These are phyloP conservation scores for Exserohilum rostratum DNA, from an alignment of 2,329 filamentous ascomycete genomes.

Conservation along the genomic window DNA sequence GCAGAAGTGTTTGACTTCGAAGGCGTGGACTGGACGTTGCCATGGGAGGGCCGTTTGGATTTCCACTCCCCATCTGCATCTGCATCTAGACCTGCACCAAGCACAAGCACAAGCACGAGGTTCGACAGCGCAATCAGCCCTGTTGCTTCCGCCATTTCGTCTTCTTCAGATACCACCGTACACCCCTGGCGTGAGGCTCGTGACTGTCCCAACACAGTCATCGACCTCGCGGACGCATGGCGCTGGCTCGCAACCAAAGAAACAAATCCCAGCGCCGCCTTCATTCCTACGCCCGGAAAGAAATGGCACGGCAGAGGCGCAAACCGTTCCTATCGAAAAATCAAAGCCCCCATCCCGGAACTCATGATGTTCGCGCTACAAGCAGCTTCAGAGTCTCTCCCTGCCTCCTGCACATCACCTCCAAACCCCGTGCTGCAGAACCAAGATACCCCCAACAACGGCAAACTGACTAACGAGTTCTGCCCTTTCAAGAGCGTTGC, in stretches of 20 bases:
- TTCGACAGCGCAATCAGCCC: neutral
- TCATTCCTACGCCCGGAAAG: conserved; percentile 2
- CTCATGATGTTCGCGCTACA: conserved; percentile 14
- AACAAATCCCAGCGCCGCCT: neutral
- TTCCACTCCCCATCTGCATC: neutral
- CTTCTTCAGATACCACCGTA: no score
- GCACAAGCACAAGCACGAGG: no score
- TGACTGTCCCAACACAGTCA: conserved; percentile 21
- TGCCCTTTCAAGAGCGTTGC: conserved; percentile 24
- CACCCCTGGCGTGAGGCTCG: conserved; percentile 7
- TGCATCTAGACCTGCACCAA: no score
- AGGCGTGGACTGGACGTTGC: conserved; percentile 15
- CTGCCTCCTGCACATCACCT: no score
- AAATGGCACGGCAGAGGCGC: conserved; percentile 8
- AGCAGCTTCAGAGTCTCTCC: neutral
- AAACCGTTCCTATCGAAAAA: neutral
- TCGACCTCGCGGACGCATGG: conserved; percentile 26
- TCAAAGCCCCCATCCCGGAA: conserved; percentile 20
- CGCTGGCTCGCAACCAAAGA: conserved; percentile 18
- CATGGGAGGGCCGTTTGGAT: conserved; percentile 9
- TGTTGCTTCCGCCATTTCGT: neutral
- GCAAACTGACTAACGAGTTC: conserved; percentile 7
- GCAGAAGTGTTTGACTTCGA: conserved; percentile 25
- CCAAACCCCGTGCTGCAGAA: neutral
- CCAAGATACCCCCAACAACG: neutral